phyloP scores from a whole-genome alignment of 2,329 filamentous ascomycete genomes.

The Bipolaris cookei region DNA sequence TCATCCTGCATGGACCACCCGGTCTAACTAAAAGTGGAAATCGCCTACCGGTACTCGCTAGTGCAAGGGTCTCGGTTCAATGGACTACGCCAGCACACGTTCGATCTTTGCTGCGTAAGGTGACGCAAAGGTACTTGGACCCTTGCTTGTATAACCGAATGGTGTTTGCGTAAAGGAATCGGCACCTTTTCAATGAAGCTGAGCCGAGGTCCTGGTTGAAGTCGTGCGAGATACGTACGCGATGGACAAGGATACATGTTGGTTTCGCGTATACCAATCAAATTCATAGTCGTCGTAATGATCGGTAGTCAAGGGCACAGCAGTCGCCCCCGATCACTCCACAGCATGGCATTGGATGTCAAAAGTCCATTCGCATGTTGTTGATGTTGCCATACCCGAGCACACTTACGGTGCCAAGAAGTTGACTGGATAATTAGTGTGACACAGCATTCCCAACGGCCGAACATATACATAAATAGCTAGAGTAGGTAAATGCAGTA shows the following conservation, averaged over 20 bases:
- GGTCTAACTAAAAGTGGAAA: not conserved
- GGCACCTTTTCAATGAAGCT: not conserved
- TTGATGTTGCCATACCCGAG: slow-evolving; percentile 18
- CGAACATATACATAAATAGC: not conserved
- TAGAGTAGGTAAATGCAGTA: not conserved
- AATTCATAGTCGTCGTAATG: not conserved
- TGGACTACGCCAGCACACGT: not conserved
- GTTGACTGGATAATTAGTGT: not conserved
- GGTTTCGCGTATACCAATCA: not conserved
- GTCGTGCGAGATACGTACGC: not conserved
- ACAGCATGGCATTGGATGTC: not conserved
- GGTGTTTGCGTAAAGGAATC: not conserved
- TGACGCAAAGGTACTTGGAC: not conserved
- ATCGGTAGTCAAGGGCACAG: not conserved
- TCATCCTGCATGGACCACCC: not conserved
- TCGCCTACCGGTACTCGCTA: not conserved
- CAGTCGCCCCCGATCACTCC: not conserved
- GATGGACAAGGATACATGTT: not conserved
- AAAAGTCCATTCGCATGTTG: slow-evolving; percentile 18
- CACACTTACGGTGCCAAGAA: not conserved
- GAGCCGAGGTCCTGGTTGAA: not conserved
- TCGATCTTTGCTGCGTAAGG: not conserved
- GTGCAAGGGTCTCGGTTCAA: not conserved
- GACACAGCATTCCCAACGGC: slow-evolving; percentile 2
- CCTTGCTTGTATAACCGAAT: not conserved